A percentile compares a stretch with the other conserved stretches of the same genome.
Conservation (phyloP, 2,329 filamentous ascomycete species). For the Trichoderma oligosporum region DNA sequence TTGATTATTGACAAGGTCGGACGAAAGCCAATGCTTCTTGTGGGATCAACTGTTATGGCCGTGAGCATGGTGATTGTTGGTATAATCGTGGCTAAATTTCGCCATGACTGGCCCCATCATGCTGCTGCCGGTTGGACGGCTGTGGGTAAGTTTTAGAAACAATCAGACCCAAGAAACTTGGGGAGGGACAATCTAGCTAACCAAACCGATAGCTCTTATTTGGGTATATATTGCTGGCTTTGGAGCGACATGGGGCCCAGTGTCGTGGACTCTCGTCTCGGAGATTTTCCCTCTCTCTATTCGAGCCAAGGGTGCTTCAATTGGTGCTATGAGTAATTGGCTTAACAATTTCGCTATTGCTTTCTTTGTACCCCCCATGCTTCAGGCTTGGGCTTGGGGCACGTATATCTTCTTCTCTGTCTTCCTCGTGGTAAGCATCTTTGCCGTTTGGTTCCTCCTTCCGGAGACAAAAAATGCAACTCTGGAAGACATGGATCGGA, state of each 20-base stretch:
- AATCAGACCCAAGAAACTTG: neutral
- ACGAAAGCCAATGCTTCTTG: conserved; percentile 57
- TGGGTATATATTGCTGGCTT: conserved; percentile 75
- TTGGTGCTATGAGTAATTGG: conserved; percentile 65
- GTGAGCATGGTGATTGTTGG: conserved; percentile 68
- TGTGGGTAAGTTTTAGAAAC: conserved; percentile 29
- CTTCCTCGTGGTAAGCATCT: conserved; percentile 60
- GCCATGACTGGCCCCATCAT: conserved; percentile 54
- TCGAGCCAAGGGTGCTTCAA: conserved; percentile 65
- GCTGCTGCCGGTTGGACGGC: conserved; percentile 66
- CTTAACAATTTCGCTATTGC: conserved; percentile 59
- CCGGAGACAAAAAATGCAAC: conserved; percentile 62
- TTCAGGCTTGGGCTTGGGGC: conserved; percentile 61
- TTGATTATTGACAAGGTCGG: conserved; percentile 63
- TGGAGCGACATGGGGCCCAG: conserved; percentile 71
- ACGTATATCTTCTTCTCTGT: conserved; percentile 69
- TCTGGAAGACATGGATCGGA: conserved; percentile 60
- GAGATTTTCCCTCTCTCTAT: conserved; percentile 72
- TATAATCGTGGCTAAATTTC: conserved; percentile 61
- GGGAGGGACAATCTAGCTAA: neutral
- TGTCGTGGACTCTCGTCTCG: conserved; percentile 69
- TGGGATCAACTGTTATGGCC: conserved; percentile 69
- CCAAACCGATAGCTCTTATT: conserved; percentile 52
- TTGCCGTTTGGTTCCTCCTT: conserved; percentile 60
- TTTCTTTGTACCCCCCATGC: conserved; percentile 66